These are phyloP conservation scores for Aquilaria yunnanensis DNA, from an alignment of 345 rosid genomes.

Conservation along the genomic window DNA sequence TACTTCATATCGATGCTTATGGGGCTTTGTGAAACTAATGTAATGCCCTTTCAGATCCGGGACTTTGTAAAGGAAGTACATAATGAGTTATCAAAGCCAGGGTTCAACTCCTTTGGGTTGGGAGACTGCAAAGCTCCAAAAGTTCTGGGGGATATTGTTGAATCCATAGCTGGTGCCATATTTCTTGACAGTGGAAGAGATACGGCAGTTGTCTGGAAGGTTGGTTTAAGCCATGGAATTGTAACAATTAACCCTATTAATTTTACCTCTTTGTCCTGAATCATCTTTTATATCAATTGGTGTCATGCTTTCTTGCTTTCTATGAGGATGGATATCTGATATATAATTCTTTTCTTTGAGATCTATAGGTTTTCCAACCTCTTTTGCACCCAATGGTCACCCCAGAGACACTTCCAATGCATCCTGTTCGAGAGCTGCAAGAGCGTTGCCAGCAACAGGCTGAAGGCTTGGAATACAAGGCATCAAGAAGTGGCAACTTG, in stretches of 20 bases:
- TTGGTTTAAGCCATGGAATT: slow-evolving; percentile 25
- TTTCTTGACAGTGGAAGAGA: slow-evolving; percentile 82
- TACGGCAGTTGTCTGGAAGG: slow-evolving; percentile 90
- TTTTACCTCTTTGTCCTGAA: not conserved
- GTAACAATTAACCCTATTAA: not conserved
- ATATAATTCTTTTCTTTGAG: not conserved
- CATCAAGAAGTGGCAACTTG: slow-evolving; percentile 75
- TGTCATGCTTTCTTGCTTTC: not conserved
- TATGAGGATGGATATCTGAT: slow-evolving; percentile 6
- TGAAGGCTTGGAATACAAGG: slow-evolving; percentile 93
- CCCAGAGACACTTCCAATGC: slow-evolving; percentile 98
- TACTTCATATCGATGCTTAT: too few species aligned
- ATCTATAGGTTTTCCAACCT: slow-evolving; percentile 79
- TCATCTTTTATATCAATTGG: not conserved
- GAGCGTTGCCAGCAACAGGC: slow-evolving; percentile 99
- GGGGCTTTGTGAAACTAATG: too few species aligned
- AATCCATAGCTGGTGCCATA: slow-evolving; percentile 96
- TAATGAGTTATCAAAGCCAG: slow-evolving; percentile 74
- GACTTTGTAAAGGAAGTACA: slow-evolving; percentile 91
- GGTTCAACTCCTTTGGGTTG: slow-evolving; percentile 92
- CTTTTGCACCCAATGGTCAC: slow-evolving; percentile 96
- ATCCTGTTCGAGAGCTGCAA: slow-evolving; percentile 98
- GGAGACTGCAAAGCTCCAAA: slow-evolving; percentile 99
- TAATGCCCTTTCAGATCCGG: slow-evolving; percentile 49
- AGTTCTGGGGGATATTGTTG: slow-evolving; percentile 95